These are phyloP conservation scores for Myxozyma nipponensis DNA, from an alignment of 805 yeast genomes.

Conservation along the genomic window DNA sequence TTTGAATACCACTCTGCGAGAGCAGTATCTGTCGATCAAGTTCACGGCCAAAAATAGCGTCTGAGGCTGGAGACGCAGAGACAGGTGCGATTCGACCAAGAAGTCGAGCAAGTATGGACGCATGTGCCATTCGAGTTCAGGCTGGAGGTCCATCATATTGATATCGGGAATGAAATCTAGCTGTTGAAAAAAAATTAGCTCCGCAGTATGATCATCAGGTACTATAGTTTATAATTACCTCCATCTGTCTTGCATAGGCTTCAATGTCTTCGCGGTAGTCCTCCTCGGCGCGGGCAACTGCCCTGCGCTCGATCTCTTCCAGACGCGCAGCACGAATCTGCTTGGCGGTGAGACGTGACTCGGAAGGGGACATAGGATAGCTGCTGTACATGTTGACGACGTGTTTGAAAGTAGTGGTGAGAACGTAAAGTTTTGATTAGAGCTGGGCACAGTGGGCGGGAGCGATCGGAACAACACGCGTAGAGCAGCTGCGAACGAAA, in stretches of 20 bases:
- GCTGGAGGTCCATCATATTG: slow-evolving; percentile 76
- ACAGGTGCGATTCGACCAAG: slow-evolving; percentile 61
- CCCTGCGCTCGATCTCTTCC: slow-evolving; percentile 24
- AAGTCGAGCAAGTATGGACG: slow-evolving; percentile 77
- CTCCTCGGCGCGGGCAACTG: slow-evolving; percentile 28
- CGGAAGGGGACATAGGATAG: slow-evolving; percentile 23
- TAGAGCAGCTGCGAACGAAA: too few relatives aligned
- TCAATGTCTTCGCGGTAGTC: slow-evolving; percentile 41
- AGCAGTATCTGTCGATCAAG: slow-evolving; percentile 85
- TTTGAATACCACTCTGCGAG: slow-evolving; percentile 75
- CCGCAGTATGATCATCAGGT: neutral
- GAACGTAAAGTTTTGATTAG: neutral
- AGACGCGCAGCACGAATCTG: slow-evolving; percentile 23
- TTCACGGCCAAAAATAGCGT: slow-evolving; percentile 66
- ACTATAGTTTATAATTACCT: slow-evolving; percentile 17
- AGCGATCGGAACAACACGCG: too few relatives aligned
- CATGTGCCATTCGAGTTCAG: slow-evolving; percentile 71
- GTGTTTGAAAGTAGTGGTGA: neutral
- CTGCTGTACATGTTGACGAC: slow-evolving; percentile 1
- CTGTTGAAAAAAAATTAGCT: too few relatives aligned
- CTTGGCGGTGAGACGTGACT: slow-evolving; percentile 19
- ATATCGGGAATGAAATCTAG: slow-evolving; percentile 45
- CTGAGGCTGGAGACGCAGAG: slow-evolving; percentile 58
- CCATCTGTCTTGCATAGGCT: slow-evolving; percentile 37
- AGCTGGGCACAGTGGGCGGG: too few relatives aligned